Base-by-base conservation (phyloP, 139 green algal genomes). In the Chlorella vulgaris region DNA sequence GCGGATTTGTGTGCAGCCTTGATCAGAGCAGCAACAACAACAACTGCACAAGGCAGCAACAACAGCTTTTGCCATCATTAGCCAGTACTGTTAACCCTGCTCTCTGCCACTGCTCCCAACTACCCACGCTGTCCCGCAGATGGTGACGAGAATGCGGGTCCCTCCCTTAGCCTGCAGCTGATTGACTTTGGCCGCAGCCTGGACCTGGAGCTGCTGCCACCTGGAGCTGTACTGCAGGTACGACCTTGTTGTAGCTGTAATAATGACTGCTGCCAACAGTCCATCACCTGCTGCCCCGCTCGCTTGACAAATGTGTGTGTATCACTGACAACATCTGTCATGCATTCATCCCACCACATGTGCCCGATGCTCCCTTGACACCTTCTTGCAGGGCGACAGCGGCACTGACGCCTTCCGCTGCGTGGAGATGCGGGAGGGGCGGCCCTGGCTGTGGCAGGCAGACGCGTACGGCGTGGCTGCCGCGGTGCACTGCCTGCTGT, bases 171-270 rank as follows among this genome's bases (percentile, higher is more conserved):
- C 21, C 68, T 91, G 51, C 66, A 77, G 62, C 65, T 89, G 22
- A 91, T 91, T 62, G 88, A 91, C 68, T 89, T 89, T 88, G 88
- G 88, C 19, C 76, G 88, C 13, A 51, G 83, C 15, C 67, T 91
- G 21, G 88, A 91, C 68, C 76, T 90, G 33, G 75, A 88, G 21
- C 67, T 91, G 42, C 88, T 91, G 55, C 80, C 88, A 5, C 7
- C 69, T 4, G 74, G 74, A 28, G 53, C 81, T 3, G 18, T 69
- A 38, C 84, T 91, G 42, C 78, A 84, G 78, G 79, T 82, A 60
- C 13, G 68, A 2, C 1, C 40, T 69, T n/a, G 28, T n/a, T 39
- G 62, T 15, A n/a, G n/a, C n/a, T n/a, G n/a, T n/a, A n/a, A n/a
- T n/a, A n/a, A n/a, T n/a, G n/a, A n/a, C n/a, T n/a, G n/a, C n/a